Percentiles rank a stretch among this genome's conserved stretches.
Conservation (phyloP, 1,284 basidiomycete species). For the Neolentinus lepideus region DNA sequence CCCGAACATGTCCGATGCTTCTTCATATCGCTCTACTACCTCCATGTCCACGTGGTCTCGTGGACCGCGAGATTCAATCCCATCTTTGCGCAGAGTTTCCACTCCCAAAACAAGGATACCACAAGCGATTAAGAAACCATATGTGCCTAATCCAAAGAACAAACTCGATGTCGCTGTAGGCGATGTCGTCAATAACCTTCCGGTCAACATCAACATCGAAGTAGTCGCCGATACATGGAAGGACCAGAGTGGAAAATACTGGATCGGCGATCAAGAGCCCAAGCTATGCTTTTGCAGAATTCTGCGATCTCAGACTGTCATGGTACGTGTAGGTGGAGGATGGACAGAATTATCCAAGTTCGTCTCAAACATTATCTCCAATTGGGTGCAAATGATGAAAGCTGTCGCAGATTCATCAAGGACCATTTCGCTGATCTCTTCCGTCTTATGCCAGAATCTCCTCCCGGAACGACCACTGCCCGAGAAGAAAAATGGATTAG, state of each 20-base stretch:
- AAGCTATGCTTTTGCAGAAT: constrained; percentile 90
- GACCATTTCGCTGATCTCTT: constrained; percentile 81
- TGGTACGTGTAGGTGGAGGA: constrained; percentile 94
- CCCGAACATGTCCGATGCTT: constrained; percentile 51
- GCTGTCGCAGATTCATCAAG: constrained; percentile 65
- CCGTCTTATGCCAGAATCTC: constrained; percentile 55
- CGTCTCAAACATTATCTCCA: constrained; percentile 18
- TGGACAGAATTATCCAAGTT: constrained; percentile 88
- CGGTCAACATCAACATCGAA: constrained; percentile 79
- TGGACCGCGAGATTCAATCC: constrained; percentile 54
- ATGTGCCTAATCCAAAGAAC: constrained; percentile 81
- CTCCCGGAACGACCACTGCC: constrained; percentile 35
- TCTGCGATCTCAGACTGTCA: constrained; percentile 86
- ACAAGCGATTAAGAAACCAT: constrained; percentile 48
- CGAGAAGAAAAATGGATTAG: constrained; percentile 77
- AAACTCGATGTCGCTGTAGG: constrained; percentile 91
- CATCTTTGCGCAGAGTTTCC: constrained; percentile 30
- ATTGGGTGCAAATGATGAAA: constrained; percentile 1
- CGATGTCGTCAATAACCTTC: constrained; percentile 82
- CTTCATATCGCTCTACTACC: constrained; percentile 31
- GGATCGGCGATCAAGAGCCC: constrained; percentile 87
- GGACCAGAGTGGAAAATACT: constrained; percentile 90
- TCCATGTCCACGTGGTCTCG: constrained; percentile 57
- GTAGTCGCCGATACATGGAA: constrained; percentile 81
- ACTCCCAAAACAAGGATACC: constrained; percentile 37